Evolutionary conservation across 352 stramenopile species (phyloP).

Genomic region (Pythium vanterpoolii): DNA sequence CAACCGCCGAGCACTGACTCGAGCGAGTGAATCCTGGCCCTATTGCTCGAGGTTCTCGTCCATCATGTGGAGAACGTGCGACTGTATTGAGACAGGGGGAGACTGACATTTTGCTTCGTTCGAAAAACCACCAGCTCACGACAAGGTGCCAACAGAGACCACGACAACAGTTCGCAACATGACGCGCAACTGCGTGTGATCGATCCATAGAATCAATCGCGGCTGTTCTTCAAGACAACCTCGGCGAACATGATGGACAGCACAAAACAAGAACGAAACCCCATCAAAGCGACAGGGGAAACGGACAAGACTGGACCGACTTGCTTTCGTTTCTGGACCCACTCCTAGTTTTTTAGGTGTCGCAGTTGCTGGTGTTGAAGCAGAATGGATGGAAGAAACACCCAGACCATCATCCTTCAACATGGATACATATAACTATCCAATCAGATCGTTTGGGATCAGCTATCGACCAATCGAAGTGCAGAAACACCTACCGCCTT

Average conservation of each 20-base stretch:
- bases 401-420: background rate
- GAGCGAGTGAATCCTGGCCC: background rate
- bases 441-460: background rate
- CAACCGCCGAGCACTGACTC: background rate
- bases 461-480: background rate
- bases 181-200: constrained; percentile 6
- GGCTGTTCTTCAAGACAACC: too few species aligned
- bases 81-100: too few species aligned
- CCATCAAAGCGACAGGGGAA: background rate
- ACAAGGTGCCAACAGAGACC: background rate
- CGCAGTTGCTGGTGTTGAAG: background rate
- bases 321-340: background rate
- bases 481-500: background rate
- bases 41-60: background rate
- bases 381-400: background rate
- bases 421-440: background rate
- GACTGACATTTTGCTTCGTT: background rate
- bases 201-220: background rate
- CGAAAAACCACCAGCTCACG: background rate
- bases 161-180: background rate
- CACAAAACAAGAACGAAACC: background rate
- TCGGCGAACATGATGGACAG: too few species aligned
- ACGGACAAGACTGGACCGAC: background rate
- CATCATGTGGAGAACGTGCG: background rate
- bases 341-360: background rate